phyloP scores from a whole-genome alignment of 306 rosid species.

The Pterocarpus macrocarpus region DNA sequence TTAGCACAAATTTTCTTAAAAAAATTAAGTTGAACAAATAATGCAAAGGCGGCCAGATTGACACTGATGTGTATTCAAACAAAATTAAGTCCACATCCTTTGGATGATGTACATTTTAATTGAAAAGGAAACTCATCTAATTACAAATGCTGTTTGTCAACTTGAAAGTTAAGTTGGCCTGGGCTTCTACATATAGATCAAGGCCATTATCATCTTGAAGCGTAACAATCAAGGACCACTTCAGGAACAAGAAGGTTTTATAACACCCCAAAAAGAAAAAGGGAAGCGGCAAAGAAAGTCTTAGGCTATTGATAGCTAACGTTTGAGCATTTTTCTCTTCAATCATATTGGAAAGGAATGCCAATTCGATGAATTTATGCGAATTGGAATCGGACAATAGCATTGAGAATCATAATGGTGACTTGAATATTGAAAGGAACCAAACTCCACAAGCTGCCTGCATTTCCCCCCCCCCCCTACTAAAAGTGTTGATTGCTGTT shows the following conservation, averaged over 20 bases:
- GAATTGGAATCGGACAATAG: conserved; percentile 8
- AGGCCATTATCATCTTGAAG: conserved; percentile 26
- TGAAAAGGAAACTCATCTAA: conserved; percentile 31
- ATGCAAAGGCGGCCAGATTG: conserved; percentile 6
- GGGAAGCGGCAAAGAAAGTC: neutral
- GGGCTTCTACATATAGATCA: neutral
- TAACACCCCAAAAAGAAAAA: neutral
- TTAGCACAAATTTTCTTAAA: neutral
- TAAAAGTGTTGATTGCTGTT: neutral
- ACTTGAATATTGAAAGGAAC: conserved; percentile 25
- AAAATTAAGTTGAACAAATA: neutral
- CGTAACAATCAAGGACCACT: conserved; percentile 42
- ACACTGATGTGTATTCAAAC: conserved; percentile 21
- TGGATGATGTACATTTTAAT: neutral
- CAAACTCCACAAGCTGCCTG: conserved; percentile 27
- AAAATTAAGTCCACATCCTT: conserved; percentile 18
- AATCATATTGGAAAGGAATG: conserved; percentile 8
- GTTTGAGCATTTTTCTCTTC: neutral
- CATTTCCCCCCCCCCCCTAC: neutral
- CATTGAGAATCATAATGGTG: neutral
- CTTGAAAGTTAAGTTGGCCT: conserved; percentile 32
- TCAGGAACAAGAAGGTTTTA: neutral
- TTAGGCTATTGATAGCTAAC: neutral
- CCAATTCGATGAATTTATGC: neutral
- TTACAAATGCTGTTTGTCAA: conserved; percentile 18